Evolutionary conservation across 2,329 filamentous ascomycete species (phyloP).

Genomic region (Arachnomyces sp.): DNA sequence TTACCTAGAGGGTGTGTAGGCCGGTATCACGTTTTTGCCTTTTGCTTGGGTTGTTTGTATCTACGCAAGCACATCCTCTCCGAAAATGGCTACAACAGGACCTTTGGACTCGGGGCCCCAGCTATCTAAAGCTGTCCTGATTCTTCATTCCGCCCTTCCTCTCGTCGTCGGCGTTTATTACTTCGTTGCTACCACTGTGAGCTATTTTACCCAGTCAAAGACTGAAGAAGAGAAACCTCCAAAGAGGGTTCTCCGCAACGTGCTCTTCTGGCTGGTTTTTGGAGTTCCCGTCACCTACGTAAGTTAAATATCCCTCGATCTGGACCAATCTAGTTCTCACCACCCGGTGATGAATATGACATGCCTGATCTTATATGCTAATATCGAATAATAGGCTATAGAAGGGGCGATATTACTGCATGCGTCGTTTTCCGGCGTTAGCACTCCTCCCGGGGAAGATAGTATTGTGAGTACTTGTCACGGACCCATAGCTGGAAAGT

Average conservation of each 20-base stretch:
- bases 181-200: slow-evolving; percentile 43
- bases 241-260: slow-evolving; percentile 35
- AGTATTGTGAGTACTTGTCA: slow-evolving; percentile 12
- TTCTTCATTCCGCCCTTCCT: slow-evolving; percentile 29
- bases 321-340: background rate
- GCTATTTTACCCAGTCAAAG: slow-evolving; percentile 49
- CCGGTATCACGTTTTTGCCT: no score
- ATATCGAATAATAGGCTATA: slow-evolving; percentile 6
- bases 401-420: slow-evolving; percentile 14
- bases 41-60: no score
- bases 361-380: background rate
- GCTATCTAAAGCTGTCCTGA: slow-evolving; percentile 5
- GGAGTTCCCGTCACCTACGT: slow-evolving; percentile 35
- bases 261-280: slow-evolving; percentile 36
- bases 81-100: background rate
- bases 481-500: slow-evolving; percentile 2
- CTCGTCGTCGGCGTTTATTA: slow-evolving; percentile 53
- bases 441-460: slow-evolving; percentile 4
- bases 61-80: no score
- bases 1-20: no score
- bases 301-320: slow-evolving; percentile 12
- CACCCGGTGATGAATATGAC: background rate
- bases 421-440: slow-evolving; percentile 1
- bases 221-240: slow-evolving; percentile 28
- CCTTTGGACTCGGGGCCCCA: background rate